Percentiles rank a stretch among this genome's conserved stretches.
Evolutionary conservation across 164 flowering plant species (phyloP).

Genomic region (Houttuynia cordata): DNA sequence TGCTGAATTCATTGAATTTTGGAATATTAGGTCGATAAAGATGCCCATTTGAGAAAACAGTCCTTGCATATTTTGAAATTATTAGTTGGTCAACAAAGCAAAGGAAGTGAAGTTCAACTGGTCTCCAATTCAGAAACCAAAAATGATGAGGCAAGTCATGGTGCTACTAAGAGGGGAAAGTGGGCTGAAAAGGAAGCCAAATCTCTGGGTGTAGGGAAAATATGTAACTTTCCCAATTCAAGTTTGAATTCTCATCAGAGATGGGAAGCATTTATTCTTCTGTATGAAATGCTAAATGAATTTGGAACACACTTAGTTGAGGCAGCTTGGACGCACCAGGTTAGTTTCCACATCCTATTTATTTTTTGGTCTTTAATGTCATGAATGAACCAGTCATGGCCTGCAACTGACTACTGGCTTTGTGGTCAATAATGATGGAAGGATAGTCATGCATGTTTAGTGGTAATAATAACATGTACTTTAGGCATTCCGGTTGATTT

Average conservation of each 20-base stretch:
- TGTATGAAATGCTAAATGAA: constrained; percentile 99
- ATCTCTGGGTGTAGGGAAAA: constrained; percentile 66
- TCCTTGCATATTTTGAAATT: constrained; percentile 60
- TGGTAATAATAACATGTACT: neutral
- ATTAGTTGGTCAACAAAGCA: constrained; percentile 19
- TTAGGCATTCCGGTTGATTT: neutral
- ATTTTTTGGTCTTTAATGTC: neutral
- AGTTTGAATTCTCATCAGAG: constrained; percentile 27
- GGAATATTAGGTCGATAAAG: constrained; percentile 60
- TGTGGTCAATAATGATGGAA: neutral
- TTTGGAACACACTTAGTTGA: constrained; percentile 97
- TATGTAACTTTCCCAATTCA: constrained; percentile 18
- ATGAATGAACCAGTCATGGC: neutral
- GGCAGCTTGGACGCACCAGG: constrained; percentile 99
- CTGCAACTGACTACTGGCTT: neutral
- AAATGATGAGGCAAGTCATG: constrained; percentile 7
- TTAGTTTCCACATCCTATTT: constrained; percentile 10
- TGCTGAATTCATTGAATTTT: neutral
- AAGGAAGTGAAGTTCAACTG: constrained; percentile 11
- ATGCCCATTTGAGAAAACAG: constrained; percentile 72
- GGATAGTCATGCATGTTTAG: neutral
- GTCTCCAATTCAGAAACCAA: constrained; percentile 3
- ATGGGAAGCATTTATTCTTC: constrained; percentile 82
- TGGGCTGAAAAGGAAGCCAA: constrained; percentile 94
- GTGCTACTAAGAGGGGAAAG: constrained; percentile 49